A percentile compares a stretch with the other conserved stretches of the same genome.
Evolutionary conservation across 257 asterid species (phyloP).

Genomic region (Jaltomata sinuosa): DNA sequence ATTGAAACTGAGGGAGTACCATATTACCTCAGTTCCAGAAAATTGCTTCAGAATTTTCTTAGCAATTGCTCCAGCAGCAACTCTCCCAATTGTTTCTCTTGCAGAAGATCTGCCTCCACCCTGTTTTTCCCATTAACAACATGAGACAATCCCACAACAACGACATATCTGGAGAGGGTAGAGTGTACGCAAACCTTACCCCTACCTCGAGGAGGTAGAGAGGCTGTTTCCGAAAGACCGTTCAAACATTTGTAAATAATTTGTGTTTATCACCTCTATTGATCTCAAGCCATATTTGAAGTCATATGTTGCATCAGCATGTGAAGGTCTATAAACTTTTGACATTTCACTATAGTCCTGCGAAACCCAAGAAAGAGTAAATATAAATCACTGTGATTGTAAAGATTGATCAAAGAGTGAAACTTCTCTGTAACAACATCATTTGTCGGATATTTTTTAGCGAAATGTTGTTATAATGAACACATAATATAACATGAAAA

Average conservation of each 20-base stretch:
- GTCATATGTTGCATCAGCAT: constrained; percentile 95
- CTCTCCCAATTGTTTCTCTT: constrained; percentile 96
- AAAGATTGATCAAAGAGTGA: too few relatives aligned
- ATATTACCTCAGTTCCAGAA: constrained; percentile 64
- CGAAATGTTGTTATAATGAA: too few relatives aligned
- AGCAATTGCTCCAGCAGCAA: constrained; percentile 96
- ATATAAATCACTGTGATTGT: too few relatives aligned
- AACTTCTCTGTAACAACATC: too few relatives aligned
- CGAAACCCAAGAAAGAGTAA: not conserved
- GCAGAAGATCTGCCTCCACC: constrained; percentile 99
- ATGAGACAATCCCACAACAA: too few relatives aligned
- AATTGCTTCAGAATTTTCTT: constrained; percentile 70
- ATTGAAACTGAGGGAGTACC: not conserved
- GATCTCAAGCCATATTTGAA: constrained; percentile 94
- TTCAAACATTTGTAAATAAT: not conserved
- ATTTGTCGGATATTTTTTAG: too few relatives aligned
- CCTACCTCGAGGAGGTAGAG: too few relatives aligned
- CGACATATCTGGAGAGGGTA: too few relatives aligned
- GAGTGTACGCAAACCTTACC: too few relatives aligned
- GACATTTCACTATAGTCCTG: constrained; percentile 95
- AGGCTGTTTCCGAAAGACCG: too few relatives aligned
- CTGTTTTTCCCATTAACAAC: constrained; percentile 17
- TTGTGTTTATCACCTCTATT: constrained; percentile 41
- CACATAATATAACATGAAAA: too few relatives aligned
- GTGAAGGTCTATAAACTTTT: constrained; percentile 90